phyloP scores from a whole-genome alignment of 805 yeast species.

The Hanseniaspora taiwanica region DNA sequence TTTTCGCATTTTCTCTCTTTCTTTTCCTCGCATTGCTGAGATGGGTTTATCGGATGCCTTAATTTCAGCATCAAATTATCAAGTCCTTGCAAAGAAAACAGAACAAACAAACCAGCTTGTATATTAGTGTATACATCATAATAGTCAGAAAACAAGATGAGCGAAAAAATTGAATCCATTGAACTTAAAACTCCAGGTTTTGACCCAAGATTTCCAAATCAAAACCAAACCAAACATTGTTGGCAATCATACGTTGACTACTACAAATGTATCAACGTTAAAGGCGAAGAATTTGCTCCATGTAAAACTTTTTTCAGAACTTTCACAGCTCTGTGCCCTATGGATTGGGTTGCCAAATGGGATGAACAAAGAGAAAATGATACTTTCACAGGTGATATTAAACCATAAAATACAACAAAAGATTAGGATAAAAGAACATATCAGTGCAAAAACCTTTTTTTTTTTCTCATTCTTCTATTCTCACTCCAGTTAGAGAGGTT shows the following conservation, averaged over 20 bases:
- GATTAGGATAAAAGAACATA: too few relatives aligned
- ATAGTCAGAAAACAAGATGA: neutral
- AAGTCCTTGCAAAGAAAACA: too few relatives aligned
- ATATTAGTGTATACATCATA: too few relatives aligned
- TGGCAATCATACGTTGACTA: conserved; percentile 96
- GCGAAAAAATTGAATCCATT: conserved; percentile 8
- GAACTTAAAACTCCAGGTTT: conserved; percentile 52
- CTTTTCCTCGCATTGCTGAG: too few relatives aligned
- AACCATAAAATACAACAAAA: conserved; percentile 12
- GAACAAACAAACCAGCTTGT: too few relatives aligned
- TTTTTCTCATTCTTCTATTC: neutral
- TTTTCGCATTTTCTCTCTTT: too few relatives aligned
- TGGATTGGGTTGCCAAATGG: conserved; percentile 79
- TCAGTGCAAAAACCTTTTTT: too few relatives aligned
- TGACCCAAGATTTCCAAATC: conserved; percentile 93
- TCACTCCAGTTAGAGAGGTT: too few relatives aligned
- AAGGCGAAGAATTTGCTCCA: conserved; percentile 98
- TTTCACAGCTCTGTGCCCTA: conserved; percentile 74
- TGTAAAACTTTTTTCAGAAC: conserved; percentile 91
- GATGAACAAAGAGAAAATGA: conserved; percentile 68
- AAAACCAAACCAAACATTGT: conserved; percentile 96
- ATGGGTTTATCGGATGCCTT: too few relatives aligned
- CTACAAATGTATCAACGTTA: conserved; percentile 91
- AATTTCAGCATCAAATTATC: too few relatives aligned
- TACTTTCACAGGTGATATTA: conserved; percentile 39